phyloP scores from a whole-genome alignment of 225 moss, liverwort and hornwort species.

The Neckera pumila region DNA sequence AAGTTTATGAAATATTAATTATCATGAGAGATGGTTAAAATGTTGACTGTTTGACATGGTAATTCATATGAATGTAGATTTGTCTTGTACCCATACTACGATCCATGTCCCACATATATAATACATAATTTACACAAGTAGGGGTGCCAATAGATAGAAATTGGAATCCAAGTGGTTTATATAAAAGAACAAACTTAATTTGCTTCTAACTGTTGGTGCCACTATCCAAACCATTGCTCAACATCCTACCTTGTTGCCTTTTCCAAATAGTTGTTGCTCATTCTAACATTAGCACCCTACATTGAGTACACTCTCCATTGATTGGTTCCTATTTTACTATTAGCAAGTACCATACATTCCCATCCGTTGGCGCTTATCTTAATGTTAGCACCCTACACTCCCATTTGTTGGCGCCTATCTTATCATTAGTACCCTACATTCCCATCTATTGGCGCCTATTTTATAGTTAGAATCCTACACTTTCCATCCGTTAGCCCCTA shows the following conservation, averaged over 20 bases:
- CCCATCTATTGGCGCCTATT: background rate
- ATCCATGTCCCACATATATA: background rate
- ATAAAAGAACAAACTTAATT: background rate
- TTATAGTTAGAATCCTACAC: background rate
- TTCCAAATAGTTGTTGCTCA: background rate
- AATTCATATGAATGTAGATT: no score
- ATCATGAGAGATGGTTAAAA: no score
- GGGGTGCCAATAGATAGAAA: background rate
- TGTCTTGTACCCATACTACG: no score
- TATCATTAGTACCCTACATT: accelerated
- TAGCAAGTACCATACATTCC: background rate
- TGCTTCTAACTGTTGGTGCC: background rate
- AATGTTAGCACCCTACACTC: background rate
- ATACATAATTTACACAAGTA: background rate
- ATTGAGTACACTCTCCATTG: background rate
- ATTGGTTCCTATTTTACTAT: background rate
- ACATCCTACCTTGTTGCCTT: no score
- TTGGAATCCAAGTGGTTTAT: background rate
- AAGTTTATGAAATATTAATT: no score
- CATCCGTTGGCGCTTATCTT: accelerated
- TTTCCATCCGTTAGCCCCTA: no score
- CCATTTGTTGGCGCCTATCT: background rate
- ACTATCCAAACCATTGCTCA: background rate
- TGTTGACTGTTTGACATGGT: no score
- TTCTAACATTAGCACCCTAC: background rate